Evolutionary conservation across 148 eudicot genomes (phyloP).

Genomic region (Rhododendron molle): DNA sequence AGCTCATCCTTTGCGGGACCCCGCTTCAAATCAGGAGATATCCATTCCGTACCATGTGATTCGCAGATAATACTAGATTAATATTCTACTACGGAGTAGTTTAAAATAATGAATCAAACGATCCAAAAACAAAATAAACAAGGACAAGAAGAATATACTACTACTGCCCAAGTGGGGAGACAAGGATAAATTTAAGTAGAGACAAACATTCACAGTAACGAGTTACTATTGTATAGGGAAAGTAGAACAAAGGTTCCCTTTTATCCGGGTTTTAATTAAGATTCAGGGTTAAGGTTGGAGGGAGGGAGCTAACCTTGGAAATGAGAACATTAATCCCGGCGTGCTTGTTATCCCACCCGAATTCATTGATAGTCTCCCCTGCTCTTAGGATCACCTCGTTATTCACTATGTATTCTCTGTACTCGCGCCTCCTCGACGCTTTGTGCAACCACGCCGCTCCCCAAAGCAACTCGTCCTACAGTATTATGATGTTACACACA

Average conservation of each 20-base stretch:
- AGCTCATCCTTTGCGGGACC: slow-evolving; percentile 22
- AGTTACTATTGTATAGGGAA: too few species aligned
- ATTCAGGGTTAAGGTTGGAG: not conserved
- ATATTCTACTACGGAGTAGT: not conserved
- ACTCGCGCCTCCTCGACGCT: slow-evolving; percentile 73
- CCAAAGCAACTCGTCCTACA: slow-evolving; percentile 91
- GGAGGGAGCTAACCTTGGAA: slow-evolving; percentile 58
- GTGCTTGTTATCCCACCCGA: slow-evolving; percentile 98
- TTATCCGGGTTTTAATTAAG: not conserved
- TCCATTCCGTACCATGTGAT: slow-evolving; percentile 49
- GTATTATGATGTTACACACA: not conserved
- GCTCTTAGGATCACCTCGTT: slow-evolving; percentile 85
- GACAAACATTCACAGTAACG: not conserved
- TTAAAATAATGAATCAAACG: not conserved
- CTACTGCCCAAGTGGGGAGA: not conserved
- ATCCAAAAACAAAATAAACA: not conserved
- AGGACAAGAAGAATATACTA: slow-evolving; percentile 16
- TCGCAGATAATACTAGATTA: slow-evolving; percentile 5
- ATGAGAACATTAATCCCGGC: slow-evolving; percentile 91
- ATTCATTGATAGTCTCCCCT: slow-evolving; percentile 78
- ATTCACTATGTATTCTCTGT: slow-evolving; percentile 74
- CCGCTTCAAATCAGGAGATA: slow-evolving; percentile 13
- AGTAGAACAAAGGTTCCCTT: not conserved
- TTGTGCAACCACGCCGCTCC: slow-evolving; percentile 98
- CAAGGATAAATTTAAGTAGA: slow-evolving; percentile 24